phyloP scores from a whole-genome alignment of 2,329 filamentous ascomycete species.

The Aspergillus sojae region DNA sequence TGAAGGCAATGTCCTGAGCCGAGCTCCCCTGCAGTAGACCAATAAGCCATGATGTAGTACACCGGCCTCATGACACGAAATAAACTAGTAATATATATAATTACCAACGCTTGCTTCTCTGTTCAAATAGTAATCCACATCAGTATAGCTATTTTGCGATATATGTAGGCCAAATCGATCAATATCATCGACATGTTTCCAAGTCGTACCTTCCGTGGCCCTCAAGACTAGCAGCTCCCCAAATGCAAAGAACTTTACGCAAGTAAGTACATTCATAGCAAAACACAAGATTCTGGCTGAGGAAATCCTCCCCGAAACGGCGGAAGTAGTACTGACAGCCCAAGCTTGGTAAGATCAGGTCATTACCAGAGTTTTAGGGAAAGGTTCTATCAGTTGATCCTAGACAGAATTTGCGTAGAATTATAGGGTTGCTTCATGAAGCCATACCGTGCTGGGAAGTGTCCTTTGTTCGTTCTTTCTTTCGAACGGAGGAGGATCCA shows the following conservation, averaged over 20 bases:
- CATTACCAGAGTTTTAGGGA: neutral
- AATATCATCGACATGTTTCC: neutral
- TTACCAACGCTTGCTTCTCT: neutral
- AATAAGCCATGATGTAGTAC: neutral
- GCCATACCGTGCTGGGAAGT: too few species aligned
- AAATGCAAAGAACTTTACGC: neutral
- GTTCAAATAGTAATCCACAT: neutral
- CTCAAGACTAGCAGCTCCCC: neutral
- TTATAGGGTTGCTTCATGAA: neutral
- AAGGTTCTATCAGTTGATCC: neutral
- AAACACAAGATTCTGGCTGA: too few species aligned
- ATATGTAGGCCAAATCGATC: neutral
- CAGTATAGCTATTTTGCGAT: neutral
- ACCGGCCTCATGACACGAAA: neutral
- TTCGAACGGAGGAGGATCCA: too few species aligned
- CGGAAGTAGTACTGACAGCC: too few species aligned
- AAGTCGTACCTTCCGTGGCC: neutral
- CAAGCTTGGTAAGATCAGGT: neutral
- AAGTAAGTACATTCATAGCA: neutral
- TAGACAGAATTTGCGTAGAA: neutral
- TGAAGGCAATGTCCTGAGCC: neutral
- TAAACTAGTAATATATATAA: neutral
- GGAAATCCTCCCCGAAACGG: too few species aligned
- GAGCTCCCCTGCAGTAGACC: neutral
- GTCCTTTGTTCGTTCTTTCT: too few species aligned